Evolutionary conservation across 176 grass and related monocot species (phyloP), one percentile per base, ranked within the genome.

Genomic region (Phoenix dactylifera): DNA sequence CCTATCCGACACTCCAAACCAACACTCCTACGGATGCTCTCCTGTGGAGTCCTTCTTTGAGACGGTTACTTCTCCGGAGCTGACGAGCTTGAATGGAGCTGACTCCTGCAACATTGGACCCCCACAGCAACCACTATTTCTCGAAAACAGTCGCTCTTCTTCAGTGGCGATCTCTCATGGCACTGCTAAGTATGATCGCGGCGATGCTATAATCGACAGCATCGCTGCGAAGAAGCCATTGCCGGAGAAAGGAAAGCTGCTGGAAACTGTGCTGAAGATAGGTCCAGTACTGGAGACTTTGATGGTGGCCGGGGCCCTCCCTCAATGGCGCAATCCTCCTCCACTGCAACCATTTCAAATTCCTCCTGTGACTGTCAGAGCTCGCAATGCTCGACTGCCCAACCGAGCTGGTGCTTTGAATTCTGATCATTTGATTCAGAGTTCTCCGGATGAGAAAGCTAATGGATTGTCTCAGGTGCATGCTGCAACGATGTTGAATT

Each of bases 281-380:
- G 91, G 86, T 0, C 80, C 83, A 0, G 62, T 90, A 55, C 80
- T 96, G 60, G 83, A 96, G 77, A 96, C 79, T 35, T 72, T 96
- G 2, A 76, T 96, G 74, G 77, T 87, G 5, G 83, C 91, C 3
- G 91, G 91, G 0, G 80, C 79, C 18, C 78, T 96, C 15, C 91
- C 91, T 15, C 72, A 77, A 5, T 90, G 91, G 91, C 76, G 77
- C 63, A 90, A 96, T 68, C 91, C 86, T 7, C 86, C 91, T 4
- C 76, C 91, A 2, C 55, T 83, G 25, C 83, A 87, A 50, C 54
- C 79, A 0, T 76, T 85, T 57, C 85, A 89, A 49, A 16, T 74
- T 7, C 51, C 78, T 22, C 55, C 76, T 0, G 64, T 86, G 35
- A 49, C 57, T 17, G 48, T 66, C 60, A 59, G 62, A 18, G 39